Percentiles rank a stretch among this genome's conserved stretches.
These are phyloP conservation scores for Coffea canephora DNA, from an alignment of 257 asterid genomes.

Conservation along the genomic window DNA sequence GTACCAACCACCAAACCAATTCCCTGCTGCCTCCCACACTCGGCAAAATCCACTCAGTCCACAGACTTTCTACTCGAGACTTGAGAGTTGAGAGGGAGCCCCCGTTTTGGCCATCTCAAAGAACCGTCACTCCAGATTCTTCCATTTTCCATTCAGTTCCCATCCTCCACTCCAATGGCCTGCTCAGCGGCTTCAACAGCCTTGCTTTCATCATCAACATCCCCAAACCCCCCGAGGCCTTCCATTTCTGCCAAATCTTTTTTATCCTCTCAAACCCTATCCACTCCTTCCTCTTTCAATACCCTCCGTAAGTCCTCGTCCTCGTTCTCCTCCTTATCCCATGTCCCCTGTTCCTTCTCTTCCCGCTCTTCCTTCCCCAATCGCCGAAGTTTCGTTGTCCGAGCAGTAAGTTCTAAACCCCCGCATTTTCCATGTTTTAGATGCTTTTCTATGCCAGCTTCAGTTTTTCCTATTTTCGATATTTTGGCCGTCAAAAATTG, in stretches of 20 bases:
- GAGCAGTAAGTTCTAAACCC: constrained; percentile 53
- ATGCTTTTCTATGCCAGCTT: background rate
- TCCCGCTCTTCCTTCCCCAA: constrained; percentile 34
- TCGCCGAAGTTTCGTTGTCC: constrained; percentile 39
- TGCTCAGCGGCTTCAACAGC: constrained; percentile 58
- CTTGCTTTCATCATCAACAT: constrained; percentile 40
- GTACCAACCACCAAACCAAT: too few species aligned
- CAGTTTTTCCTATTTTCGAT: background rate
- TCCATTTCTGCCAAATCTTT: constrained; percentile 37
- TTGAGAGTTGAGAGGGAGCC: too few species aligned
- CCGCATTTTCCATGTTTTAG: background rate
- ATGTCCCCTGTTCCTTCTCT: constrained; percentile 40
- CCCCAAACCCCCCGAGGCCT: constrained; percentile 36
- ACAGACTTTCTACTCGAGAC: background rate
- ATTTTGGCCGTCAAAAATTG: background rate
- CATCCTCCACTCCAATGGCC: constrained; percentile 38
- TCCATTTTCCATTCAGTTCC: background rate
- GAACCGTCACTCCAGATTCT: background rate
- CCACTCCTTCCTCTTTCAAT: constrained; percentile 50
- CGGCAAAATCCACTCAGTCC: background rate
- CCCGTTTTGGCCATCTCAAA: too few species aligned
- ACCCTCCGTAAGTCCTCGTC: constrained; percentile 39
- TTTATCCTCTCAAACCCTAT: constrained; percentile 32
- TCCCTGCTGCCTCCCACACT: too few species aligned
- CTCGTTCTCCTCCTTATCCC: constrained; percentile 30